Percentiles rank a stretch among this genome's conserved stretches.
Conservation (phyloP, 441 rosid genomes). For the Macaranga tanarius region DNA sequence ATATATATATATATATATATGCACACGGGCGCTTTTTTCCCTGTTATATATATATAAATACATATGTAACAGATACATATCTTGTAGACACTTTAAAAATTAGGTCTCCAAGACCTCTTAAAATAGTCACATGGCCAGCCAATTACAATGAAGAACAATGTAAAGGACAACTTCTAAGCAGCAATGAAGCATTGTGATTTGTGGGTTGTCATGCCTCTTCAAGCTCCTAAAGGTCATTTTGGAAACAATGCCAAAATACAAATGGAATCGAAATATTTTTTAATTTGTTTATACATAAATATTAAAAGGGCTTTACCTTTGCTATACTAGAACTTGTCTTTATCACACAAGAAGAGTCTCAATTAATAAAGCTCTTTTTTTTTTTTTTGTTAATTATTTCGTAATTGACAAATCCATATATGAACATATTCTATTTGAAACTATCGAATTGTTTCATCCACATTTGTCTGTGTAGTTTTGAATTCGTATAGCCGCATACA, state of each 20-base stretch:
- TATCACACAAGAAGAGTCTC: not conserved
- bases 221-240: constrained; percentile 5
- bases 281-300: not conserved
- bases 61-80: too few relatives aligned
- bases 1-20: too few relatives aligned
- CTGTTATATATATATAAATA: not conserved
- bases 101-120: not conserved
- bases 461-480: not conserved
- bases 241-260: not conserved
- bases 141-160: not conserved
- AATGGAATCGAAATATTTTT: not conserved
- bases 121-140: constrained; percentile 3
- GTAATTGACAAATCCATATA: not conserved
- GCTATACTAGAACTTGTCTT: not conserved
- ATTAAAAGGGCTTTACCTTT: not conserved
- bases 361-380: not conserved
- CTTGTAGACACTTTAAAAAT: too few relatives aligned
- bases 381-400: not conserved
- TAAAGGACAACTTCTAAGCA: not conserved
- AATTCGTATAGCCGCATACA: constrained; percentile 1
- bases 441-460: not conserved
- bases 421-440: not conserved
- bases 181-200: not conserved
- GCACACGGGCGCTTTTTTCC: too few relatives aligned
- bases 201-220: not conserved